Percentiles rank a stretch among this genome's conserved stretches.
phyloP scores from a whole-genome alignment of 169 alveolate species.

The Eimeria praecox region DNA sequence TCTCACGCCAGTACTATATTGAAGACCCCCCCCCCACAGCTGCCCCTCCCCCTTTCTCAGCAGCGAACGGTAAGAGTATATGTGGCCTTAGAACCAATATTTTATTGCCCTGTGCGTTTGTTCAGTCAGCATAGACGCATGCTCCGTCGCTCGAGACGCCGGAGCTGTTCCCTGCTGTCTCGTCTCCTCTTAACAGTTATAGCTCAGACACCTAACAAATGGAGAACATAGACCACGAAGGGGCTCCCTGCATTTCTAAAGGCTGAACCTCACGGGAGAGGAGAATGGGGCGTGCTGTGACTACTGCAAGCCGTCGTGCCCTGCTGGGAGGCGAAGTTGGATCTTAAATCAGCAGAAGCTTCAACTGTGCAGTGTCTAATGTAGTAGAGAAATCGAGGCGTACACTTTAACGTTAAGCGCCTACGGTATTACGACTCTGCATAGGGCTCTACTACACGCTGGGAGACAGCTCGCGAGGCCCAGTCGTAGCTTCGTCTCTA shows the following conservation, averaged over 20 bases:
- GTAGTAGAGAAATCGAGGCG: neutral
- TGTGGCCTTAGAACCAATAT: neutral
- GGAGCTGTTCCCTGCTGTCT: neutral
- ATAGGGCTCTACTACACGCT: neutral
- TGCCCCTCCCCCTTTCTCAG: neutral
- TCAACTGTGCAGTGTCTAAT: neutral
- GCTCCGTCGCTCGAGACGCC: neutral
- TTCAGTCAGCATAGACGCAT: neutral
- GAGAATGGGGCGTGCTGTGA: neutral
- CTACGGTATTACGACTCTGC: neutral
- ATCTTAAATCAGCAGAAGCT: neutral
- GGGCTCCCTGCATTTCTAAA: neutral
- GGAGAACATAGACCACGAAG: neutral
- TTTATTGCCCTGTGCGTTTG: neutral
- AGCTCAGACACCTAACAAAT: neutral
- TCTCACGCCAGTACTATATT: too few species aligned
- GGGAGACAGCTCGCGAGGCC: neutral
- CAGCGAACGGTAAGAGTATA: neutral
- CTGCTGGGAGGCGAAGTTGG: neutral
- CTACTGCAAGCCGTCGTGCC: neutral
- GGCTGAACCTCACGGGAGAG: too few species aligned
- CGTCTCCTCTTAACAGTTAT: neutral
- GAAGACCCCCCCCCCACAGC: too few species aligned
- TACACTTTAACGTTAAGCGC: neutral
- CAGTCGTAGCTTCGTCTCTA: neutral